These are phyloP conservation scores for Pythium rishiriense DNA, from an alignment of 352 stramenopile genomes.

Conservation along the genomic window DNA sequence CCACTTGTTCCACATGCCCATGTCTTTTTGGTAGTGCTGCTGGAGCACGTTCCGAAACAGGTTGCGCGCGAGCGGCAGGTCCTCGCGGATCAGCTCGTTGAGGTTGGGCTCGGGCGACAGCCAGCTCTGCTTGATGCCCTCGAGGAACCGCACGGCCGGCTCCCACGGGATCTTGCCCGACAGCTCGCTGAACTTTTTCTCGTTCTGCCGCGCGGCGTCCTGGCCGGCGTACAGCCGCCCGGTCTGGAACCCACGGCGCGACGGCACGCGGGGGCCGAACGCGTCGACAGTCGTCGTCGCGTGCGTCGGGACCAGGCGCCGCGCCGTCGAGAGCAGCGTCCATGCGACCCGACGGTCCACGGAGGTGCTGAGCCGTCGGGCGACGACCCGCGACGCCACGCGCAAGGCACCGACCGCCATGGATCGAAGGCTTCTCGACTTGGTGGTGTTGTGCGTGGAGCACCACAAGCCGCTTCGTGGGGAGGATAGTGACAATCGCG, in stretches of 20 bases:
- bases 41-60: constrained; percentile 85
- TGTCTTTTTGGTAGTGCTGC: constrained; percentile 75
- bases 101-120: constrained; percentile 59
- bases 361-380: too few relatives aligned
- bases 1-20: constrained; percentile 93
- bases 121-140: constrained; percentile 60
- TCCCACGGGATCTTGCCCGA: constrained; percentile 82
- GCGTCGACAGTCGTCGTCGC: neutral
- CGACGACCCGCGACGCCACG: too few relatives aligned
- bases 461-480: too few relatives aligned
- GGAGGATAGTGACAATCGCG: too few relatives aligned
- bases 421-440: too few relatives aligned
- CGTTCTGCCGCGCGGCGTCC: constrained; percentile 61
- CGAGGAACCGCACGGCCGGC: constrained; percentile 57
- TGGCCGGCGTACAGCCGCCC: constrained; percentile 73
- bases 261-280: constrained; percentile 6
- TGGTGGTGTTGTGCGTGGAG: too few relatives aligned
- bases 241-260: constrained; percentile 24
- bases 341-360: too few relatives aligned
- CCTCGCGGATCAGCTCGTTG: constrained; percentile 81
- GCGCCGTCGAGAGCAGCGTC: too few relatives aligned
- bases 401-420: too few relatives aligned
- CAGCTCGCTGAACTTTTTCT: constrained; percentile 78
- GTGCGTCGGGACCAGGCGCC: too few relatives aligned
- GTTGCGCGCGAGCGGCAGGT: constrained; percentile 65